Conservation (phyloP, 768 basidiomycete genomes). For the Cystofilobasidium bisporidii region DNA sequence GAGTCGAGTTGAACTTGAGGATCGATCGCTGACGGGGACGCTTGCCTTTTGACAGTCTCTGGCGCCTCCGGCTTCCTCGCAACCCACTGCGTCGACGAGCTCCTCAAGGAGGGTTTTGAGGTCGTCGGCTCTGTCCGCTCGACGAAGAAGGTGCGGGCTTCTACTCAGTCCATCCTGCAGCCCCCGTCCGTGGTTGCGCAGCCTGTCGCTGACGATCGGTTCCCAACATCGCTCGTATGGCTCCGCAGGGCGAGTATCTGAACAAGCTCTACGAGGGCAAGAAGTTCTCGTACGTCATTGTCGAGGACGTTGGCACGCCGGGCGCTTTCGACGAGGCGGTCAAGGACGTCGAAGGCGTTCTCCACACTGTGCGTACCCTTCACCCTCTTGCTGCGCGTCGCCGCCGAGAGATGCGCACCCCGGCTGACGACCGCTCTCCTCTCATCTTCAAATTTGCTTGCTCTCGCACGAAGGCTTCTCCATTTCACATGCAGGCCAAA, state of each 20-base stretch:
- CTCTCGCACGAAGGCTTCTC: too few relatives aligned
- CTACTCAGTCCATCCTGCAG: too few relatives aligned
- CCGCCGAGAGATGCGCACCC: too few relatives aligned
- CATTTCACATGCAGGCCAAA: conserved; percentile 42
- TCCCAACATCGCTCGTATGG: not conserved
- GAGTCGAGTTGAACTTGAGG: not conserved
- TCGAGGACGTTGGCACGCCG: conserved; percentile 57
- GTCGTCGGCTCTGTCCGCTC: conserved; percentile 62
- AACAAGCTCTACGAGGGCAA: conserved; percentile 47
- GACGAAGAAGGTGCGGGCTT: conserved; percentile 45
- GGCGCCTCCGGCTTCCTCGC: conserved; percentile 46
- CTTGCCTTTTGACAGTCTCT: not conserved
- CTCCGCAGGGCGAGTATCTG: conserved; percentile 45
- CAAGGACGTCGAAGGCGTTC: conserved; percentile 61
- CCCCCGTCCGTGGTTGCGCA: too few relatives aligned
- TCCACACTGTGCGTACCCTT: too few relatives aligned
- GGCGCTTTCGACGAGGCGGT: conserved; percentile 68
- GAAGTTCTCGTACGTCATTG: conserved; percentile 58
- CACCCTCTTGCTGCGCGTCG: too few relatives aligned
- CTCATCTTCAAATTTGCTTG: too few relatives aligned
- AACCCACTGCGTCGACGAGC: conserved; percentile 49
- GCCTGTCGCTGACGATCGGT: too few relatives aligned
- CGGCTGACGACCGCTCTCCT: too few relatives aligned
- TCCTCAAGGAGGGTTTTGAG: conserved; percentile 55
- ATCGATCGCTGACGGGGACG: not conserved